Percentiles rank a stretch among this genome's conserved stretches.
These are phyloP conservation scores for Lyophyllum decastes DNA, from an alignment of 768 basidiomycete species.

Conservation along the genomic window DNA sequence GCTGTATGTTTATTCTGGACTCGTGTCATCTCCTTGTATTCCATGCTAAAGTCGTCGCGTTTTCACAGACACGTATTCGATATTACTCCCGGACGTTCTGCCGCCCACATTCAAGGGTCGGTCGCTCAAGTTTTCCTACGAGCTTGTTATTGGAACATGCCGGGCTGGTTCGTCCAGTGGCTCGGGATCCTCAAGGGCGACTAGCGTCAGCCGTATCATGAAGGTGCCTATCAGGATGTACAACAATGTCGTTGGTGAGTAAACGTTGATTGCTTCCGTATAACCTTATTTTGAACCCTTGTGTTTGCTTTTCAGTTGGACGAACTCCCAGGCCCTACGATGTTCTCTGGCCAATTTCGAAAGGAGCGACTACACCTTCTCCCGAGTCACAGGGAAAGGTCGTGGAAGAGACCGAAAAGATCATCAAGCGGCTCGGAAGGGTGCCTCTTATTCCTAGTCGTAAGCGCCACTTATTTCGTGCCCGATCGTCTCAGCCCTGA, in stretches of 20 bases:
- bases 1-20: conserved; percentile 57
- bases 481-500: not conserved
- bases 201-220: conserved; percentile 75
- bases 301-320: conserved; percentile 39
- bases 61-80: conserved; percentile 72
- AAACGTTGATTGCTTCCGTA: not conserved
- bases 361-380: conserved; percentile 31
- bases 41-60: not conserved
- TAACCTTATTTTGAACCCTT: conserved; percentile 1
- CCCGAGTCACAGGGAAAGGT: conserved; percentile 40
- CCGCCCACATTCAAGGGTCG: conserved; percentile 93
- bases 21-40: not conserved
- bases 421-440: conserved; percentile 14
- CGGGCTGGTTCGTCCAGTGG: conserved; percentile 49
- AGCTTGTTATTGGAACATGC: conserved; percentile 87
- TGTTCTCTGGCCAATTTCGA: conserved; percentile 75
- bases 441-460: conserved; percentile 23
- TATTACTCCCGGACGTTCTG: conserved; percentile 73
- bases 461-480: conserved; percentile 16
- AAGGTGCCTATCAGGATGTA: conserved; percentile 91
- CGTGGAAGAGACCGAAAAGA: conserved; percentile 30
- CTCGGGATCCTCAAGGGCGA: conserved; percentile 36
- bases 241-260: conserved; percentile 79
- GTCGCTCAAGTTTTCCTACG: conserved; percentile 83
- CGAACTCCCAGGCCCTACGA: conserved; percentile 71